Evolutionary conservation across 1,284 basidiomycete genomes (phyloP).

Genomic region (Puccinia coronata): DNA sequence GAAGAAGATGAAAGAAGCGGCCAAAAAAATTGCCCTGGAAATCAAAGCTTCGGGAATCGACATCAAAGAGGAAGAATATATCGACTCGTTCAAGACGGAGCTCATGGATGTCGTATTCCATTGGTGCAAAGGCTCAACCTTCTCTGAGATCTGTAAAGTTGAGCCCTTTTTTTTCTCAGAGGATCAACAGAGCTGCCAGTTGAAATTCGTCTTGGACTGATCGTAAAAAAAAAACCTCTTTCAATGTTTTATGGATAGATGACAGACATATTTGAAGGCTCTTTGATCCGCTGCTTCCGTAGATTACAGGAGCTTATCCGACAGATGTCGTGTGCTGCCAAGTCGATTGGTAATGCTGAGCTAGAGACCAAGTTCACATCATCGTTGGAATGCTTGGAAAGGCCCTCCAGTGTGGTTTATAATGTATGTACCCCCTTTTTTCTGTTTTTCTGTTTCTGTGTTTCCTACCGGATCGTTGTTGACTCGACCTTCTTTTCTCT

Average conservation of each 20-base stretch:
- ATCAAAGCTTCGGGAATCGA: constrained; percentile 87
- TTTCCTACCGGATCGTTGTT: background rate
- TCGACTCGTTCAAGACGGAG: constrained; percentile 93
- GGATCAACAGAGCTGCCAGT: no score
- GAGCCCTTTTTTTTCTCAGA: constrained; percentile 53
- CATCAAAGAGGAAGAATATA: constrained; percentile 90
- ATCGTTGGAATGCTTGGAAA: constrained; percentile 55
- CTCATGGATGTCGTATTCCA: constrained; percentile 95
- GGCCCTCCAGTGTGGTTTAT: constrained; percentile 58
- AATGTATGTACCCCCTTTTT: constrained; percentile 24
- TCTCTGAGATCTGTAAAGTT: constrained; percentile 93
- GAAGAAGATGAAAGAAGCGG: constrained; percentile 91
- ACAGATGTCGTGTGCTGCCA: constrained; percentile 57
- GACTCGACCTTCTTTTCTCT: background rate
- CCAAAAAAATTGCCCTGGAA: constrained; percentile 89
- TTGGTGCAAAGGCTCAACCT: constrained; percentile 97
- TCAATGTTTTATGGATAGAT: constrained; percentile 51
- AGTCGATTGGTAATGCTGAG: constrained; percentile 58
- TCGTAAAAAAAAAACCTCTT: no score
- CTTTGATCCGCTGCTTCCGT: constrained; percentile 57
- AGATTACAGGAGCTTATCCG: constrained; percentile 58
- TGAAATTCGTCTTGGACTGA: no score
- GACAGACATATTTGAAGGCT: constrained; percentile 59
- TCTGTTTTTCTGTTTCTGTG: background rate
- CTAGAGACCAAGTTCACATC: constrained; percentile 57